Evolutionary conservation across 179 eudicot species (phyloP).

Genomic region (Sideroxylon spinosum): DNA sequence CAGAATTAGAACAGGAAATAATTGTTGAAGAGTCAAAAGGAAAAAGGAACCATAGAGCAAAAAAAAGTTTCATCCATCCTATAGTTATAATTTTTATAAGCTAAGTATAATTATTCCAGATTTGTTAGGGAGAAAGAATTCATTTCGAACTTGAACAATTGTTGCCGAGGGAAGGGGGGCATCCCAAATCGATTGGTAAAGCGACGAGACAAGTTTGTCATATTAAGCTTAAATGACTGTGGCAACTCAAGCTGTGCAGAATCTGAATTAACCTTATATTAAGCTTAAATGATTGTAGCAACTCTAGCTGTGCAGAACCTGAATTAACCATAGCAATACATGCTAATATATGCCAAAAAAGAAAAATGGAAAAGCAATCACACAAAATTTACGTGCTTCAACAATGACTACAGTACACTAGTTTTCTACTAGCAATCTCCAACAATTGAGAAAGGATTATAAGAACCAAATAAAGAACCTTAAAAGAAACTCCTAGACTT

Average conservation of each 20-base stretch:
- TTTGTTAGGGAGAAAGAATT: background rate
- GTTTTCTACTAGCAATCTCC: too few species aligned
- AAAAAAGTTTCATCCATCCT: background rate
- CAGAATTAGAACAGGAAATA: background rate
- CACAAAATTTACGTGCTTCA: too few species aligned
- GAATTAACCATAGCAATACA: too few species aligned
- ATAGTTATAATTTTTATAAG: background rate
- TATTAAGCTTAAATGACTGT: background rate
- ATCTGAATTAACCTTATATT: too few species aligned
- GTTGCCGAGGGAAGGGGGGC: background rate
- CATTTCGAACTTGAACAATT: background rate
- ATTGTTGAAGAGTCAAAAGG: background rate
- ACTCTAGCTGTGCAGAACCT: too few species aligned
- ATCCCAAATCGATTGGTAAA: background rate
- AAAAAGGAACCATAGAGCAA: slow-evolving; percentile 1
- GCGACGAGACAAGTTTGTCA: background rate
- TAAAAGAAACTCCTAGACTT: too few species aligned
- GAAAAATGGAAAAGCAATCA: too few species aligned
- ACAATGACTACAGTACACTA: too few species aligned
- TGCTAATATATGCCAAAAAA: too few species aligned
- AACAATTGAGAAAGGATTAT: too few species aligned
- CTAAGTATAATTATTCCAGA: background rate
- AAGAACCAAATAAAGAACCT: too few species aligned
- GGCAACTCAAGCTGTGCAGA: too few species aligned
- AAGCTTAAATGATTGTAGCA: background rate